Conservation (phyloP, 768 basidiomycete genomes). For the Clathrus columnatus region DNA sequence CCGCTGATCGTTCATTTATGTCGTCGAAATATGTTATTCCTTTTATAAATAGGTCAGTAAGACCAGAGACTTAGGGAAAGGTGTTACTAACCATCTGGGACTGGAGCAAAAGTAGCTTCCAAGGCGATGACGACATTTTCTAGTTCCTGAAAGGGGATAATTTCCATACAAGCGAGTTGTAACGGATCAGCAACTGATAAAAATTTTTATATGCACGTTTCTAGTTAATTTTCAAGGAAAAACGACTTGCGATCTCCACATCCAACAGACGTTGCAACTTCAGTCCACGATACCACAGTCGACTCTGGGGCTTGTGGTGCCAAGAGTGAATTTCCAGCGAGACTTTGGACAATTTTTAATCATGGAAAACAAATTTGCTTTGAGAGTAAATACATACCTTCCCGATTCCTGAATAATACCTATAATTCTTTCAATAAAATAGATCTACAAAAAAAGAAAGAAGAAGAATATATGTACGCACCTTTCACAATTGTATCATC, state of each 20-base stretch:
- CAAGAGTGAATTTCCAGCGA: conserved; percentile 6
- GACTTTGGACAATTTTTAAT: neutral
- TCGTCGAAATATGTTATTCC: conserved; percentile 7
- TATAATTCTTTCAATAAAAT: neutral
- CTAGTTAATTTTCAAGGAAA: neutral
- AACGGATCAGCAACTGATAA: neutral
- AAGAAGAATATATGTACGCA: neutral
- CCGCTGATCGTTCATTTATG: conserved; percentile 3
- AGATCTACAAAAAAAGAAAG: neutral
- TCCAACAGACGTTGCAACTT: conserved; percentile 5
- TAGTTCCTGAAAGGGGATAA: conserved; percentile 4
- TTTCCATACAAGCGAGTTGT: conserved; percentile 6
- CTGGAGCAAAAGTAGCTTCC: neutral
- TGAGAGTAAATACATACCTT: neutral
- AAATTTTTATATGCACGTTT: neutral
- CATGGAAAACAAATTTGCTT: neutral
- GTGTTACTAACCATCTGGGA: conserved; percentile 1
- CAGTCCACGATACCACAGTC: neutral
- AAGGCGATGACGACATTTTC: conserved; percentile 19
- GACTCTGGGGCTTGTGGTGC: neutral
- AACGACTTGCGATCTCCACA: neutral
- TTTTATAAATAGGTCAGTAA: too few species aligned
- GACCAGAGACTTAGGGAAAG: too few species aligned
- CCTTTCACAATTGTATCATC: conserved; percentile 7
- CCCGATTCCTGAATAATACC: conserved; percentile 9